These are phyloP conservation scores for Ceratocystis alfenasii DNA, from an alignment of 2,329 filamentous ascomycete species.

Conservation along the genomic window DNA sequence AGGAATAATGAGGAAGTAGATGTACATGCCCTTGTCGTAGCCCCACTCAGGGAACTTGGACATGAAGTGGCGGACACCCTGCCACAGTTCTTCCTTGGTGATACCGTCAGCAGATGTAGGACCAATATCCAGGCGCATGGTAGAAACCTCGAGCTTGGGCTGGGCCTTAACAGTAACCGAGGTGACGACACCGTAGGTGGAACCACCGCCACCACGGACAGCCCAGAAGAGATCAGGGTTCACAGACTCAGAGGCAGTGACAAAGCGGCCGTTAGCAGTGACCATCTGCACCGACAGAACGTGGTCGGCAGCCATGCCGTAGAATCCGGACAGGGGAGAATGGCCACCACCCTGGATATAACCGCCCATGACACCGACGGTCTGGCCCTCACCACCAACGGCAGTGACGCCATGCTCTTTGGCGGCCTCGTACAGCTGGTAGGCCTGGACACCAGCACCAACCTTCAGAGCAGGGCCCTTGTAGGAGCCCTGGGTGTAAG, in stretches of 20 bases:
- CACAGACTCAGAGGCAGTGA: conserved; percentile 33
- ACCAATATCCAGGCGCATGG: conserved; percentile 28
- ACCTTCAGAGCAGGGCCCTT: conserved; percentile 41
- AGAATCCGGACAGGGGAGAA: conserved; percentile 31
- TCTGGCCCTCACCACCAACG: conserved; percentile 29
- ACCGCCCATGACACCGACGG: conserved; percentile 44
- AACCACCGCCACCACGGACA: conserved; percentile 36
- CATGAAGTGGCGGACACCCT: conserved; percentile 31
- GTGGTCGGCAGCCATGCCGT: conserved; percentile 40
- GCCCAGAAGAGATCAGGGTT: conserved; percentile 41
- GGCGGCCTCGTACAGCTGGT: conserved; percentile 33
- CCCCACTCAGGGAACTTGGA: conserved; percentile 25
- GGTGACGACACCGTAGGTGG: conserved; percentile 36
- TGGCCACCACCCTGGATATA: conserved; percentile 47
- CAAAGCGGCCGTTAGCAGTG: conserved; percentile 34
- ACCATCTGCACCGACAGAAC: conserved; percentile 39
- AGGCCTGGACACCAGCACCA: conserved; percentile 41
- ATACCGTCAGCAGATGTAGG: too few species aligned
- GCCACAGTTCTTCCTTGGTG: conserved; percentile 30
- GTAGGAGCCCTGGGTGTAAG: conserved; percentile 35
- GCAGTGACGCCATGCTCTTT: conserved; percentile 27
- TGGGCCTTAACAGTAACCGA: conserved; percentile 31
- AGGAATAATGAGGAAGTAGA: conserved; percentile 26
- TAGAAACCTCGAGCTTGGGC: conserved; percentile 28
- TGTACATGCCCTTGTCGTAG: conserved; percentile 21